phyloP scores from a whole-genome alignment of 73 alveolate genomes.

The Paramecium bursaria region DNA sequence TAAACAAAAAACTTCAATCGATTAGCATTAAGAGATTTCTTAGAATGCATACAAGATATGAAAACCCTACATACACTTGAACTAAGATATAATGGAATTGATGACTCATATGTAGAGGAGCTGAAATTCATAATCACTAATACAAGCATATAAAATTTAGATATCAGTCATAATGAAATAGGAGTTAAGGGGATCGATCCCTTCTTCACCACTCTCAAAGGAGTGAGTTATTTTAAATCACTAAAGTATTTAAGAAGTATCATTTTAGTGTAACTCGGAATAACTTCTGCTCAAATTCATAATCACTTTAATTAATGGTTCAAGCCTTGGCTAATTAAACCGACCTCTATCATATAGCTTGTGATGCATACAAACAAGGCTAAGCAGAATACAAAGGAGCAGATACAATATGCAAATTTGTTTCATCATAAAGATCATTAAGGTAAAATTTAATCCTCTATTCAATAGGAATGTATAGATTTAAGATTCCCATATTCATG shows the following conservation, averaged over 20 bases:
- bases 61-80: constrained; percentile 41
- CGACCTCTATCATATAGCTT: constrained; percentile 29
- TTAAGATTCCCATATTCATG: neutral
- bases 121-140: constrained; percentile 18
- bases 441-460: neutral
- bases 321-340: neutral
- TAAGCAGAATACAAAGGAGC: neutral
- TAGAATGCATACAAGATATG: constrained; percentile 53
- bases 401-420: neutral
- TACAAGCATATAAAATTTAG: constrained; percentile 25
- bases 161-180: constrained; percentile 48
- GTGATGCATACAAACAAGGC: neutral
- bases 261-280: constrained; percentile 31
- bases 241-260: neutral
- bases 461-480: neutral
- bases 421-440: too few species aligned
- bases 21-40: neutral
- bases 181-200: constrained; percentile 44
- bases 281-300: constrained; percentile 1
- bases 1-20: neutral
- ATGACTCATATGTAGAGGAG: constrained; percentile 49
- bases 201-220: constrained; percentile 5
- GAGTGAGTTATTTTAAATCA: constrained; percentile 42
- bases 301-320: neutral
- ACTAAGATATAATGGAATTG: constrained; percentile 55